These are phyloP conservation scores for Pythium biforme DNA, from an alignment of 352 stramenopile genomes.

Conservation along the genomic window DNA sequence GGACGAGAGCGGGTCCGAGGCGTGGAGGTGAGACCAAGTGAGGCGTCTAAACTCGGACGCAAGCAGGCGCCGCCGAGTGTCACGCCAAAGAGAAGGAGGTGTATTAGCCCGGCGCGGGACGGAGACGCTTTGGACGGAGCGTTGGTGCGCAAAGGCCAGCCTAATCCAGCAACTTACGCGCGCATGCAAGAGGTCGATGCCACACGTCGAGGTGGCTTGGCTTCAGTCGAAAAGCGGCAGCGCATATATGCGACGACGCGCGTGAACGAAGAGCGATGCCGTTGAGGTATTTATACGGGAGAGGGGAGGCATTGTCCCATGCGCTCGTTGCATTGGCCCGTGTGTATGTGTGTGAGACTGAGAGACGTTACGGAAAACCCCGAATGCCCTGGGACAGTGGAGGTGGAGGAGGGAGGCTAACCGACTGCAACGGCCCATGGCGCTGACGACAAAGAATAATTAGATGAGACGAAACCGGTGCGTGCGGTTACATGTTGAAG, in stretches of 20 bases:
- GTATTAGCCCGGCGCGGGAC: no score
- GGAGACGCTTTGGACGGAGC: no score
- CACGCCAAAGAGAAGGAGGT: no score
- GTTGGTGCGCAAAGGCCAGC: no score
- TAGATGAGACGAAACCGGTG: slow-evolving; percentile 18
- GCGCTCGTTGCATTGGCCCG: no score
- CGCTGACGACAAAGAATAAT: slow-evolving; percentile 6
- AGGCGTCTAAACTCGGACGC: slow-evolving; percentile 11
- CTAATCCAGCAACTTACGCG: no score
- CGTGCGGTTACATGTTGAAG: slow-evolving; percentile 13
- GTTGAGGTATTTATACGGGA: slow-evolving; percentile 5
- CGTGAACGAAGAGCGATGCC: background rate
- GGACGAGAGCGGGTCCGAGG: background rate
- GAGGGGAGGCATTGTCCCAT: slow-evolving; percentile 4
- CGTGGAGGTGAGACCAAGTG: background rate
- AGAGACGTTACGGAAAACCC: background rate
- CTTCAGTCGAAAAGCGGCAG: background rate
- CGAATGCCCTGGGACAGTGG: background rate
- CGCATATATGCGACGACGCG: background rate
- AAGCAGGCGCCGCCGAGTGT: no score
- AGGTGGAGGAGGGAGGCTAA: no score
- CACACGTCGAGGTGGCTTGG: background rate
- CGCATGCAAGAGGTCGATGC: no score
- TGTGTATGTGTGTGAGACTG: no score
- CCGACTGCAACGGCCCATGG: slow-evolving; percentile 10